A percentile compares a stretch with the other conserved stretches of the same genome.
Evolutionary conservation across 2,329 filamentous ascomycete genomes (phyloP).

Genomic region (Xenoacremonium recifei): DNA sequence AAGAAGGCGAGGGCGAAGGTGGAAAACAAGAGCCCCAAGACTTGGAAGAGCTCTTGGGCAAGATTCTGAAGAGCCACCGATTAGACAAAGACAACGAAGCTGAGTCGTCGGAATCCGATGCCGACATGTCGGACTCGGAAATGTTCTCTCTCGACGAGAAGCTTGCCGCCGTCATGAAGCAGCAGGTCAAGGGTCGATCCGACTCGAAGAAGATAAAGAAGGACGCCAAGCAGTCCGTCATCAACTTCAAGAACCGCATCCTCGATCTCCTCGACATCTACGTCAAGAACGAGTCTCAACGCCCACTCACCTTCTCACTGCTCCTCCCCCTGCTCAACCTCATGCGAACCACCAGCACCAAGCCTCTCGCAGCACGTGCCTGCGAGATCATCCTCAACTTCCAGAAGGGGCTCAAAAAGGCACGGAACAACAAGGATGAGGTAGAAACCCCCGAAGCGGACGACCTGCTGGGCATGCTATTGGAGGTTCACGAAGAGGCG

Average conservation of each 20-base stretch:
- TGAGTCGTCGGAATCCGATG: constrained; percentile 60
- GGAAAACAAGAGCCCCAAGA: constrained; percentile 46
- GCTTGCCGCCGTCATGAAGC: constrained; percentile 80
- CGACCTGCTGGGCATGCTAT: constrained; percentile 57
- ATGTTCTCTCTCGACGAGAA: constrained; percentile 89
- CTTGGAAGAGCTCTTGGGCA: constrained; percentile 73
- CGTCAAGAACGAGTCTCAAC: constrained; percentile 72
- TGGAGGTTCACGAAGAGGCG: constrained; percentile 67
- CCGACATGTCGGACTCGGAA: constrained; percentile 92
- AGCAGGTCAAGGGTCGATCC: constrained; percentile 60
- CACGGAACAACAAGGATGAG: constrained; percentile 39
- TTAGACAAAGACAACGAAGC: constrained; percentile 58
- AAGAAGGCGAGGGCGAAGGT: constrained; percentile 38
- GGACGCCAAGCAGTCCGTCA: constrained; percentile 82
- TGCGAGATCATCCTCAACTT: constrained; percentile 71
- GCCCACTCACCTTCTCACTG: constrained; percentile 64
- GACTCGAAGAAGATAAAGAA: constrained; percentile 82
- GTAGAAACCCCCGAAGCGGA: constrained; percentile 39
- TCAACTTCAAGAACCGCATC: constrained; percentile 93
- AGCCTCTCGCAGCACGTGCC: constrained; percentile 72
- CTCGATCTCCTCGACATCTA: constrained; percentile 86
- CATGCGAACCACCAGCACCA: constrained; percentile 72
- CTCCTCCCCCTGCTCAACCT: constrained; percentile 76
- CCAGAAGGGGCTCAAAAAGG: constrained; percentile 65
- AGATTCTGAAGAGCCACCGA: constrained; percentile 71